These are phyloP conservation scores for Lactifluus hygrophoroides DNA, from an alignment of 768 basidiomycete species.

Conservation along the genomic window DNA sequence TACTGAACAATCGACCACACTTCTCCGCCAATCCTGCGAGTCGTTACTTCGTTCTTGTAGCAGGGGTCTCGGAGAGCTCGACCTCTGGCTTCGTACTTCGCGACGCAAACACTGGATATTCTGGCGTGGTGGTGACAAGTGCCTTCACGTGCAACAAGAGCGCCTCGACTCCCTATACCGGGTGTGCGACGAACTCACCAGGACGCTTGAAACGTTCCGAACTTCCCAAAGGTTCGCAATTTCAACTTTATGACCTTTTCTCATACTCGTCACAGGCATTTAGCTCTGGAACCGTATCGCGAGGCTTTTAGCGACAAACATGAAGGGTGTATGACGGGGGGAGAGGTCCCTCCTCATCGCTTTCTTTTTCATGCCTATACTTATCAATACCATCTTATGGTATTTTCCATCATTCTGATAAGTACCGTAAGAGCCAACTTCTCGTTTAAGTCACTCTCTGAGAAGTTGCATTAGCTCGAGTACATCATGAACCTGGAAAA, in stretches of 20 bases:
- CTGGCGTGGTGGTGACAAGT: constrained; percentile 28
- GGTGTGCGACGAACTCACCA: constrained; percentile 31
- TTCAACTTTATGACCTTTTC: background rate
- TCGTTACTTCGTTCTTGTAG: constrained; percentile 41
- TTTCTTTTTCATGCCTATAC: constrained; percentile 69
- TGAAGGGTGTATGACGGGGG: constrained; percentile 22
- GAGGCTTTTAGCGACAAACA: constrained; percentile 36
- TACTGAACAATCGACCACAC: constrained; percentile 34
- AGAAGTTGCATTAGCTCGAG: constrained; percentile 39
- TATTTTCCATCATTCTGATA: constrained; percentile 29
- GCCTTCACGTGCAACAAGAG: constrained; percentile 27
- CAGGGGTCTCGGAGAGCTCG: constrained; percentile 33
- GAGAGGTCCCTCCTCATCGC: constrained; percentile 52
- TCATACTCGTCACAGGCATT: constrained; percentile 27
- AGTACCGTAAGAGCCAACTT: constrained; percentile 29
- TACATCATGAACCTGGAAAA: constrained; percentile 50
- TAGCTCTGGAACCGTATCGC: constrained; percentile 55
- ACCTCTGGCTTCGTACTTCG: constrained; percentile 43
- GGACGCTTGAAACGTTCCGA: constrained; percentile 39
- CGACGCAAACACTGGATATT: constrained; percentile 32
- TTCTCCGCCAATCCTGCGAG: constrained; percentile 46
- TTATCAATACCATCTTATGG: constrained; percentile 50
- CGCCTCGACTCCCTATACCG: constrained; percentile 32
- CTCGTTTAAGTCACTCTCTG: background rate
- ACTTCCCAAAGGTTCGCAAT: constrained; percentile 39